Evolutionary conservation across 495 filamentous ascomycete species (phyloP).

Genomic region (Pyrenula aspistea): DNA sequence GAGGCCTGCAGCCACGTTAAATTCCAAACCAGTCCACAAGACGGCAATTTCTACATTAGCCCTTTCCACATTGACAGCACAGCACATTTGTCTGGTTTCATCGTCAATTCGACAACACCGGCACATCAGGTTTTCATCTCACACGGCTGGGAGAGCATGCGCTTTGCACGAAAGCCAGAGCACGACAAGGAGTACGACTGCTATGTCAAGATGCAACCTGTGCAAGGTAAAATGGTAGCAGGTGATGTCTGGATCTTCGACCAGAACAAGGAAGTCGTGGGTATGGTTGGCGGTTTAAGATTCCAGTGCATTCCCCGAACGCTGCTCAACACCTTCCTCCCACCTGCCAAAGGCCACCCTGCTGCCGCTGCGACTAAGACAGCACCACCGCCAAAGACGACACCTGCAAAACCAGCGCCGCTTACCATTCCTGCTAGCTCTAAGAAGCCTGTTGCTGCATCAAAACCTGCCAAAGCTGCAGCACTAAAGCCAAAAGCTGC

Average conservation of each 20-base stretch:
- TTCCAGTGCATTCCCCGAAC: constrained; percentile 16
- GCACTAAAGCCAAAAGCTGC: background rate
- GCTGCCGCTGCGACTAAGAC: background rate
- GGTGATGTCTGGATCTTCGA: constrained; percentile 42
- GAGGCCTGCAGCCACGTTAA: constrained; percentile 27
- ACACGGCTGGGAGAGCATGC: constrained; percentile 30
- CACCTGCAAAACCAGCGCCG: background rate
- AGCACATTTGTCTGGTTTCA: constrained; percentile 38
- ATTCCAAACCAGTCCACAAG: constrained; percentile 26
- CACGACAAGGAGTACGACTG: constrained; percentile 19
- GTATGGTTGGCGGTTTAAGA: constrained; percentile 19
- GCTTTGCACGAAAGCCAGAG: constrained; percentile 12
- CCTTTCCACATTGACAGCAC: constrained; percentile 39
- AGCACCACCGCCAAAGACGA: background rate
- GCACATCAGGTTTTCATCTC: constrained; percentile 31
- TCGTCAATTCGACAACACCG: constrained; percentile 32
- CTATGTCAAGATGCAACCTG: constrained; percentile 30
- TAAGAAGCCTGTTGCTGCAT: background rate
- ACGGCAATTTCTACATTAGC: constrained; percentile 26
- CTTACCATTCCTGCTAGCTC: background rate
- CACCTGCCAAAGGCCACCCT: constrained; percentile 3
- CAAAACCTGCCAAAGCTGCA: background rate
- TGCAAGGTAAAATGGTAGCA: constrained; percentile 28
- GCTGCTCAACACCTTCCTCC: constrained; percentile 15
- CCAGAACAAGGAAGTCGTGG: constrained; percentile 28